Evolutionary conservation across 495 filamentous ascomycete genomes (phyloP), one percentile per base, ranked within the genome.

Genomic region (Neurospora tetrasperma): DNA sequence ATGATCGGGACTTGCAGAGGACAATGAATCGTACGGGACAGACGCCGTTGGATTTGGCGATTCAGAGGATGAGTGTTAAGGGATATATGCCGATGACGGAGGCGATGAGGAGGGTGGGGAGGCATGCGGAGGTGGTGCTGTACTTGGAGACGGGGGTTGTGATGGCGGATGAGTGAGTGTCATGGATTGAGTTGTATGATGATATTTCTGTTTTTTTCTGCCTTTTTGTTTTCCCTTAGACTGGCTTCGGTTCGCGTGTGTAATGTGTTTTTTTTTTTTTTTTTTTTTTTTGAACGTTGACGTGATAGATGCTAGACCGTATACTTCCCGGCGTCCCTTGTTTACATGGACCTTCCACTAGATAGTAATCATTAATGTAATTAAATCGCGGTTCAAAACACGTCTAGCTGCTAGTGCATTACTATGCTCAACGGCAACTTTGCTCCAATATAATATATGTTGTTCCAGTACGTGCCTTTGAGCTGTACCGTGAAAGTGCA

Each of bases 111-210:
- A 31, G 42, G 23, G 11, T 40, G 4, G 70, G 27, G 7, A 66
- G 43, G 70, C 70, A 62, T 39, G 46, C 70, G 11, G 70, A 71
- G 27, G 44, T 62, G 5, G 70, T 71, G n/a, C 16, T 71, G 42
- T 71, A 42, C 20, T 39, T 71, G 70, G 70, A 70, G 18, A 35
- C 46, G 54, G 42, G 44, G 41, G 40, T 71, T 11, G 41, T 71
- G 2, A 35, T 35, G 54, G 54, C 27, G 14, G 14, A 35, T 62
- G 54, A 62, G 54, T 31, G 7, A 31, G 12, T 54, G 46, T 42
- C 11, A 14, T 12, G 14, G 42, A 16, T 5, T 42, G 42, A 5
- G 18, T n/a, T 35, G 27, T 62, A 18, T 12, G 7, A 62, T 62
- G 12, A 62, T 62, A 10, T 2, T 10, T 8, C 3, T 59, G 5